Evolutionary conservation across 345 rosid genomes (phyloP), one percentile per base, ranked within the genome.

Genomic region (Viola odorata): DNA sequence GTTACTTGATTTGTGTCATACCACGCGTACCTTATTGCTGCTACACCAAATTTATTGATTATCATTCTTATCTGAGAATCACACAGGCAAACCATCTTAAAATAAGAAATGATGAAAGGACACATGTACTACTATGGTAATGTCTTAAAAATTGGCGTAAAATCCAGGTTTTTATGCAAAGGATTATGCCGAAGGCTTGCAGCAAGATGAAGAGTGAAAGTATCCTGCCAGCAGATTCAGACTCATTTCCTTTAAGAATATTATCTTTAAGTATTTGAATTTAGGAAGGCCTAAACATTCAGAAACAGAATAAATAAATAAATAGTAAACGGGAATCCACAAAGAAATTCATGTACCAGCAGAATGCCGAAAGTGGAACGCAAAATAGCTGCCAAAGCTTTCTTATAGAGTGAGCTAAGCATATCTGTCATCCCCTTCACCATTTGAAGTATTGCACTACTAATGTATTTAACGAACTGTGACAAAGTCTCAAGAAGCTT

Each of bases 11-110:
- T 80, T 12, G 86, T 60, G 62, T 87, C 85, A 53, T 83, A 84
- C 94, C 91, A 92, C 4, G 98, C 94, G 66, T 57, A 76, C 66
- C 75, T 80, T 59, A 89, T 78, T 6, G 82, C 87, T 74, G 87
- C 75, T 60, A 78, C 58, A 53, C 96, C 96, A 15, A 92, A 85
- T 69, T 78, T 89, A 57, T 85, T 77, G 42, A 92, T 89, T 38
- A 77, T 51, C 78, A 79, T 62, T 71, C 94, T 80, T 61, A 87
- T 76, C 96, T 92, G 74, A 66, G 60, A 70, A 36, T 23, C 71
- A 68, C 3, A 3, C 7, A 54, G 45, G 23, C 12, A 57, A 69
- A 57, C 58, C 50, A 61, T 37, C 52, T 57, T 61, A 37, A 62
- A 45, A 23, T 23, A 23, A 23, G 32, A 23, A 2, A 23, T 23